A percentile compares a stretch with the other conserved stretches of the same genome.
Evolutionary conservation across 352 stramenopile genomes (phyloP).

Genomic region (Hyaloperonospora arabidopsidis): DNA sequence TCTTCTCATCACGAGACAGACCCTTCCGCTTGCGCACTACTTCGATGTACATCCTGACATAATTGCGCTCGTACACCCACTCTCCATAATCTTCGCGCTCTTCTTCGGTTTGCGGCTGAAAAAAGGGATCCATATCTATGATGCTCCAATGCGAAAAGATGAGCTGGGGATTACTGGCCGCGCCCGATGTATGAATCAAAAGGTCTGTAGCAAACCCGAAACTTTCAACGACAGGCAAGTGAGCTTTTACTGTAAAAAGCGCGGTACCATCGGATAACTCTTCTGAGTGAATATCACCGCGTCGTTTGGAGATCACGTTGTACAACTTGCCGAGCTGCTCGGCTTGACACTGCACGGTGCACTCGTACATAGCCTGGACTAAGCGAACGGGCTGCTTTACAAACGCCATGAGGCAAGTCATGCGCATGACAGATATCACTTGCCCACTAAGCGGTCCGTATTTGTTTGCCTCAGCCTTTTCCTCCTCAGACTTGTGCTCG

Average conservation of each 20-base stretch:
- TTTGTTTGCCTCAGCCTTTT: constrained; percentile 26
- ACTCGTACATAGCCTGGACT: constrained; percentile 88
- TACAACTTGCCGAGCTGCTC: constrained; percentile 93
- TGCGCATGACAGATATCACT: constrained; percentile 77
- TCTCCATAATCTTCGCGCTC: constrained; percentile 95
- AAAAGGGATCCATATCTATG: constrained; percentile 94
- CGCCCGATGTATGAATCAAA: constrained; percentile 90
- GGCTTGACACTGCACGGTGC: constrained; percentile 78
- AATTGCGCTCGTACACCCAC: constrained; percentile 88
- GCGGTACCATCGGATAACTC: constrained; percentile 89
- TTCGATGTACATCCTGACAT: constrained; percentile 91
- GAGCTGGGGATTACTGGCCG: constrained; percentile 92
- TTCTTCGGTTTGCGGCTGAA: constrained; percentile 91
- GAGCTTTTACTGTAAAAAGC: constrained; percentile 90
- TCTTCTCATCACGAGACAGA: constrained; percentile 90
- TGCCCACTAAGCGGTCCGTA: constrained; percentile 72
- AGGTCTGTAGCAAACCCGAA: constrained; percentile 91
- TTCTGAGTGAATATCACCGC: constrained; percentile 85
- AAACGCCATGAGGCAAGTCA: constrained; percentile 61
- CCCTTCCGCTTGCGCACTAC: constrained; percentile 91
- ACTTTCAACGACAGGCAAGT: constrained; percentile 92
- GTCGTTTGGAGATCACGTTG: constrained; percentile 88
- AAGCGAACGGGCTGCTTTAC: constrained; percentile 83
- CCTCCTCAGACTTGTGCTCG: constrained; percentile 20
- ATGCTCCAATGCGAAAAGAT: constrained; percentile 93